Conservation (phyloP, 371 early-diverging fungal species). For the Conidiobolus incongruus region DNA sequence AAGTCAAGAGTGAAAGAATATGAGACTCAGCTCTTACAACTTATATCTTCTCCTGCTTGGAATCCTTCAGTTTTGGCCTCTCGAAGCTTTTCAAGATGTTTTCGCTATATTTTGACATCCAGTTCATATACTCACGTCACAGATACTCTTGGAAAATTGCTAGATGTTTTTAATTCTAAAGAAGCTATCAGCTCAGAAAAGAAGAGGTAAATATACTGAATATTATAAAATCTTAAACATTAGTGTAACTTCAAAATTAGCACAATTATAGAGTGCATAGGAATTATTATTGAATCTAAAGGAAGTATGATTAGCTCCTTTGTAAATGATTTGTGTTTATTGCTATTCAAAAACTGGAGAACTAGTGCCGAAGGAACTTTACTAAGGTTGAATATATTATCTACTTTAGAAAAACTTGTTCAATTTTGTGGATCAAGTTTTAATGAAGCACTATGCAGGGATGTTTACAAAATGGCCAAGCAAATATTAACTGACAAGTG, state of each 20-base stretch:
- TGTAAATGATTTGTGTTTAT: neutral
- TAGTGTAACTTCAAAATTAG: neutral
- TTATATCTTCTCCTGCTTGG: constrained; percentile 3
- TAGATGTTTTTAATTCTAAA: constrained; percentile 1
- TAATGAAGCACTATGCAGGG: neutral
- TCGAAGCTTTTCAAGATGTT: neutral
- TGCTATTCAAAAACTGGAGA: neutral
- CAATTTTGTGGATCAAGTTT: neutral
- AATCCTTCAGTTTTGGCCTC: neutral
- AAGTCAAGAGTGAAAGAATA: too few species aligned
- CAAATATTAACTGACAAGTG: too few species aligned
- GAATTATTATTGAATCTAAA: neutral
- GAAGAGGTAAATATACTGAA: neutral
- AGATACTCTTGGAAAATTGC: neutral
- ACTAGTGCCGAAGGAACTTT: neutral
- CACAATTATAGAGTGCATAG: neutral
- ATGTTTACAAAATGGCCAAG: neutral
- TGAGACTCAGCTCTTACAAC: neutral
- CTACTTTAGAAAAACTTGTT: neutral
- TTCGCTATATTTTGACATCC: neutral
- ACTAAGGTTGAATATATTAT: neutral
- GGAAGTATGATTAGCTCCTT: neutral
- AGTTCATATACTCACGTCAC: neutral
- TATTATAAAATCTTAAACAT: neutral
- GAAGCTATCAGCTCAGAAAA: constrained; percentile 2